phyloP scores from a whole-genome alignment of 805 yeast genomes.

The Lipomyces sp. region DNA sequence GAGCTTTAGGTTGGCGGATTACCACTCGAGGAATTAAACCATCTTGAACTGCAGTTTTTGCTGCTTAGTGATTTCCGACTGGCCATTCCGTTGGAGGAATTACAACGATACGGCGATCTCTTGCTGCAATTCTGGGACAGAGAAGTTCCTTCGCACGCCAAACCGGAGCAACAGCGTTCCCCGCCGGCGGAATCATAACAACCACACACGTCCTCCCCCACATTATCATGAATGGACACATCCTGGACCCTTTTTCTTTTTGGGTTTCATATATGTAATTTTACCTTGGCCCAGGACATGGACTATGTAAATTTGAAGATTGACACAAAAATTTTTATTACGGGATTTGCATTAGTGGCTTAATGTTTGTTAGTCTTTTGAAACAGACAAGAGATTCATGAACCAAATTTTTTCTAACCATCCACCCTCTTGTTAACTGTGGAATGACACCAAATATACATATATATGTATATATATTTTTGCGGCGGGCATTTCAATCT shows the following conservation, averaged over 20 bases:
- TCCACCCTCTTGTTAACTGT: no score
- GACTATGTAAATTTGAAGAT: not conserved
- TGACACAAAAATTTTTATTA: not conserved
- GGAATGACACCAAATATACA: no score
- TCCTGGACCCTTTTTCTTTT: not conserved
- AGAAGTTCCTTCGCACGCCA: slow-evolving; percentile 17
- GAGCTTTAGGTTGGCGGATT: slow-evolving; percentile 73
- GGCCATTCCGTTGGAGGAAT: slow-evolving; percentile 86
- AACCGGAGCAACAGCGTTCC: not conserved
- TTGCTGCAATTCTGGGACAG: slow-evolving; percentile 82
- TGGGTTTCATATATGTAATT: not conserved
- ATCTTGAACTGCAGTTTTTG: slow-evolving; percentile 86
- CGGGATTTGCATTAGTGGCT: not conserved
- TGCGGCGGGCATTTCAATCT: not conserved
- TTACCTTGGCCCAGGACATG: not conserved
- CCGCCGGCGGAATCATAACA: not conserved
- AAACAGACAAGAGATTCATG: not conserved
- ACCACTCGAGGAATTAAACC: slow-evolving; percentile 90
- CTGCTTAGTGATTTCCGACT: slow-evolving; percentile 82
- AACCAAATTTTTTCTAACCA: not conserved
- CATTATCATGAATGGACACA: not conserved
- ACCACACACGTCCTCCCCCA: not conserved
- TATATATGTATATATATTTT: no score
- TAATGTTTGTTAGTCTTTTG: not conserved
- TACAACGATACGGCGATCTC: slow-evolving; percentile 87